Percentiles rank a stretch among this genome's conserved stretches.
These are phyloP conservation scores for Lichina pygmaea DNA, from an alignment of 495 filamentous ascomycete genomes.

Conservation along the genomic window DNA sequence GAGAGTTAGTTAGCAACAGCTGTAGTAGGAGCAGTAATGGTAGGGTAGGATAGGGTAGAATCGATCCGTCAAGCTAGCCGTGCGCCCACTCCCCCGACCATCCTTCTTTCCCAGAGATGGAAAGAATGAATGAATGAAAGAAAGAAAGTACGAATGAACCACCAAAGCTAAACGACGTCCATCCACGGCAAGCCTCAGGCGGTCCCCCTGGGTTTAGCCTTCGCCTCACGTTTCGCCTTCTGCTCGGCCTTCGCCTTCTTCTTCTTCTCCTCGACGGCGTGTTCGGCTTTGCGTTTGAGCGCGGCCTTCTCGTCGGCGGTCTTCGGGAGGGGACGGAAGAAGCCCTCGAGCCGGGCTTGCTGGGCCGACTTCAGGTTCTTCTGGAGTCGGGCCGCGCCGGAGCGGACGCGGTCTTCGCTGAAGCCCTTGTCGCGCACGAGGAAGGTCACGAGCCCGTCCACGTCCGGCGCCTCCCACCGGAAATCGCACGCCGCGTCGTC, in stretches of 20 bases:
- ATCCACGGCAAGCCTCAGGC: conserved; percentile 6
- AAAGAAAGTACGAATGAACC: no score
- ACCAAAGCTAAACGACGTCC: no score
- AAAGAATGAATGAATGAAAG: no score
- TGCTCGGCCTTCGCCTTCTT: conserved; percentile 71
- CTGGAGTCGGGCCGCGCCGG: conserved; percentile 41
- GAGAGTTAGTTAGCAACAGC: no score
- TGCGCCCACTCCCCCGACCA: no score
- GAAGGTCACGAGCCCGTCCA: conserved; percentile 69
- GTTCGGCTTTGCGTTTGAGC: conserved; percentile 77
- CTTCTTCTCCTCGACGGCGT: conserved; percentile 76
- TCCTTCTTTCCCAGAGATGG: no score
- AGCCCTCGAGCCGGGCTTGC: conserved; percentile 81
- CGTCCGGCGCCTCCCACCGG: conserved; percentile 85
- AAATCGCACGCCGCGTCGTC: conserved; percentile 77
- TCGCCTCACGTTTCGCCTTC: conserved; percentile 67
- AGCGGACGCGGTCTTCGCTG: conserved; percentile 73
- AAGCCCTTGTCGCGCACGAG: conserved; percentile 88
- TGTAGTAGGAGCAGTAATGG: no score
- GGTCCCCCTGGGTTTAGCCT: conserved; percentile 59
- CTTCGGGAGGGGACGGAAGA: conserved; percentile 87
- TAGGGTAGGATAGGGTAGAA: no score
- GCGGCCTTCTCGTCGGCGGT: conserved; percentile 67
- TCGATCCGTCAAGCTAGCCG: no score
- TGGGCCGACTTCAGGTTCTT: conserved; percentile 78